A percentile compares a stretch with the other conserved stretches of the same genome.
These are phyloP conservation scores for Exidia glandulosa DNA, from an alignment of 768 basidiomycete species.

Conservation along the genomic window DNA sequence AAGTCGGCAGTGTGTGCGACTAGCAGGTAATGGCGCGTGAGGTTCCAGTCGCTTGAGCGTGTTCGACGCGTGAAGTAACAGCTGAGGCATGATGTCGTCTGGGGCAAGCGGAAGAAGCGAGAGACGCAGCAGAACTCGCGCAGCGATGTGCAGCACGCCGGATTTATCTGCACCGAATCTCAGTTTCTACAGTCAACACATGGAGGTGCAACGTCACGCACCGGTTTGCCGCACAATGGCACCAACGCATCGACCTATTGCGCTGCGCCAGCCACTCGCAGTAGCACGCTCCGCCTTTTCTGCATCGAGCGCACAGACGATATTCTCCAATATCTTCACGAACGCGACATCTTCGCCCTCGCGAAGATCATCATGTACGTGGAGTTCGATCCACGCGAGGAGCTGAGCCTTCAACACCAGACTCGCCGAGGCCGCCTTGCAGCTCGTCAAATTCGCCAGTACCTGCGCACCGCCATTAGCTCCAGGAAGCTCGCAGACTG, in stretches of 20 bases:
- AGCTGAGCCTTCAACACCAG: conserved; percentile 63
- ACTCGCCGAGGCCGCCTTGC: conserved; percentile 55
- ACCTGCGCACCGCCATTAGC: conserved; percentile 33
- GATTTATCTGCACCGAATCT: not conserved
- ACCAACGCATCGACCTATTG: conserved; percentile 41
- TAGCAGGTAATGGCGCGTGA: not conserved
- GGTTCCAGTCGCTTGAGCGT: conserved; percentile 24
- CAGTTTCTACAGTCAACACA: not conserved
- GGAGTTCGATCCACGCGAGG: conserved; percentile 76
- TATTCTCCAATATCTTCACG: conserved; percentile 23
- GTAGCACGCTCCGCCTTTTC: conserved; percentile 43
- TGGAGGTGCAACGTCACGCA: conserved; percentile 4
- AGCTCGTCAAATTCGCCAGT: conserved; percentile 62
- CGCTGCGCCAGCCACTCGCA: conserved; percentile 48
- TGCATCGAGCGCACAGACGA: conserved; percentile 21
- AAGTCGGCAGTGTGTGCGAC: conserved; percentile 17
- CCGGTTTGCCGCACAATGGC: conserved; percentile 25
- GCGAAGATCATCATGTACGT: conserved; percentile 27
- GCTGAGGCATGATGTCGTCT: too few species aligned
- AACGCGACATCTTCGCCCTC: conserved; percentile 12
- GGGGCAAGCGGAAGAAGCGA: not conserved
- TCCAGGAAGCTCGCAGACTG: not conserved
- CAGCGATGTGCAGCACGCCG: conserved; percentile 3
- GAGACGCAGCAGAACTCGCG: conserved; percentile 10
- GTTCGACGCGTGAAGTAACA: too few species aligned